phyloP scores from a whole-genome alignment of 2,329 filamentous ascomycete species.

The Paraphoma chrysanthemicola region DNA sequence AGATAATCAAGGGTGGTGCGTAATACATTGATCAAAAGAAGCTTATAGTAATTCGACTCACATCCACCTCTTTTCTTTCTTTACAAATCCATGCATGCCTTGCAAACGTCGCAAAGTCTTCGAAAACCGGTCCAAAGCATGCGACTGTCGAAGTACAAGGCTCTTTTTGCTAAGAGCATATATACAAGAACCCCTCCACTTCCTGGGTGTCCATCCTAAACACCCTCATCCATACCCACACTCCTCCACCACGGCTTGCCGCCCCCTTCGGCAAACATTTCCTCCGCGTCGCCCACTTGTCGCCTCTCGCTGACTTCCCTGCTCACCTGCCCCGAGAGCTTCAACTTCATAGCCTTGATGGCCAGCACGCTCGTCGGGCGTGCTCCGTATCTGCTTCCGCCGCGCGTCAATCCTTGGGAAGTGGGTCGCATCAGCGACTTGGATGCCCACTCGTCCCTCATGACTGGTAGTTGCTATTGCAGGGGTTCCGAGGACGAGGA shows the following conservation, averaged over 20 bases:
- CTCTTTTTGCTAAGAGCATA: neutral
- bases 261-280: constrained; percentile 63
- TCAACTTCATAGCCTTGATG: constrained; percentile 67
- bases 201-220: constrained; percentile 31
- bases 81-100: too few relatives aligned
- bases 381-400: constrained; percentile 16
- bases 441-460: constrained; percentile 71
- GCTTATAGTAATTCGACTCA: too few relatives aligned
- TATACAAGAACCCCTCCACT: neutral
- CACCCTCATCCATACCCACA: constrained; percentile 58
- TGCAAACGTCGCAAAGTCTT: too few relatives aligned
- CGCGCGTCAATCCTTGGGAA: constrained; percentile 66
- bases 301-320: constrained; percentile 81
- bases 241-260: constrained; percentile 56
- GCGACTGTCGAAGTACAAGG: neutral
- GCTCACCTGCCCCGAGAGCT: constrained; percentile 62
- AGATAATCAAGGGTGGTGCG: too few relatives aligned
- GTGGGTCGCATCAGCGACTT: constrained; percentile 34
- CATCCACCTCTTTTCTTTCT: too few relatives aligned
- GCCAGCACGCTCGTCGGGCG: constrained; percentile 50
- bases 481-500: constrained; percentile 95
- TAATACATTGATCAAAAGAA: too few relatives aligned
- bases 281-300: constrained; percentile 88
- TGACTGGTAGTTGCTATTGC: constrained; percentile 91
- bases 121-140: neutral